Percentiles rank a stretch among this genome's conserved stretches.
Evolutionary conservation across 176 grass and related monocot genomes (phyloP).

Genomic region (Triticum dicoccoides): DNA sequence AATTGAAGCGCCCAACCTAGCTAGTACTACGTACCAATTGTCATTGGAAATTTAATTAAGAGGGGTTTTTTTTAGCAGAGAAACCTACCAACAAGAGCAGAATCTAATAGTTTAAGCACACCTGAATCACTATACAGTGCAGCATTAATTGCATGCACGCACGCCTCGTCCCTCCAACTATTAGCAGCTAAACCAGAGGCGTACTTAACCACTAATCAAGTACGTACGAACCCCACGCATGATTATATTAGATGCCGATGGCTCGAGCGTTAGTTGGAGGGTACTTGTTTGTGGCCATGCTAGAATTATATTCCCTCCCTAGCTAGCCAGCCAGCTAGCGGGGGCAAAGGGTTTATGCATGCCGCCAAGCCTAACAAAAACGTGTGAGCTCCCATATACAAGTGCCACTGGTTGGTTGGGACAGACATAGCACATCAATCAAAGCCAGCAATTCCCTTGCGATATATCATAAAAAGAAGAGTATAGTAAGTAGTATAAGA

Average conservation of each 20-base stretch:
- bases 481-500: too few relatives aligned
- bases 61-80: background rate
- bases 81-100: conserved; percentile 8
- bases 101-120: conserved; percentile 16
- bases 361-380: conserved; percentile 30
- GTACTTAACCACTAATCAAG: conserved; percentile 13
- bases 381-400: background rate
- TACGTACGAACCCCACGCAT: background rate
- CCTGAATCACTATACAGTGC: conserved; percentile 4
- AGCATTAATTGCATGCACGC: conserved; percentile 33
- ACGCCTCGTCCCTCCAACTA: conserved; percentile 9
- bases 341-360: conserved; percentile 20
- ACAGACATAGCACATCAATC: conserved; percentile 34
- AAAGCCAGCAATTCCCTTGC: background rate
- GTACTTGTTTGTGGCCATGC: conserved; percentile 44
- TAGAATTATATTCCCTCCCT: conserved; percentile 44
- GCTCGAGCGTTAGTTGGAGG: conserved; percentile 42
- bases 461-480: background rate
- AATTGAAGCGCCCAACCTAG: background rate
- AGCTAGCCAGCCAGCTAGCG: background rate
- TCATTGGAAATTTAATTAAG: conserved; percentile 11
- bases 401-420: conserved; percentile 10
- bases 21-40: background rate
- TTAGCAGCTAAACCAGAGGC: background rate
- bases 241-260: background rate